Conservation (phyloP, 805 yeast species). For the Scheffersomyces lignosus region DNA sequence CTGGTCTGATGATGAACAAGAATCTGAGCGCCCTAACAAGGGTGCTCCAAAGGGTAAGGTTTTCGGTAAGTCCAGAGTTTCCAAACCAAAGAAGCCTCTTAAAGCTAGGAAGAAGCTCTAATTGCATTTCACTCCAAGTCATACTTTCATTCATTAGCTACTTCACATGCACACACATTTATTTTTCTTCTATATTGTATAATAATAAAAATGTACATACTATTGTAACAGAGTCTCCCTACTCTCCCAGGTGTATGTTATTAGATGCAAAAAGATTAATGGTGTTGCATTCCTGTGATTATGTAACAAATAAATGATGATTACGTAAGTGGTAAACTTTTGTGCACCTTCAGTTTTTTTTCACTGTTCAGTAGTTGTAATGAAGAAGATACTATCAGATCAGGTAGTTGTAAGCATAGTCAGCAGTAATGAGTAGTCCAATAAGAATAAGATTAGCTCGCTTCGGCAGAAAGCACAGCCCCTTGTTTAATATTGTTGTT, state of each 20-base stretch:
- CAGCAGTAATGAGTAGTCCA: constrained; percentile 65
- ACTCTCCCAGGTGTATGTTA: too few species aligned
- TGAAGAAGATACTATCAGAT: too few species aligned
- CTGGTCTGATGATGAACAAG: constrained; percentile 42
- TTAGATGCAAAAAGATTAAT: too few species aligned
- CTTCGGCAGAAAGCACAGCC: constrained; percentile 86
- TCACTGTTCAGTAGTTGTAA: too few species aligned
- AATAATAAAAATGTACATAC: constrained; percentile 1
- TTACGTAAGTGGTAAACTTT: too few species aligned
- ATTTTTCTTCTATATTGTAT: constrained; percentile 3
- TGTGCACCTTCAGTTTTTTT: too few species aligned
- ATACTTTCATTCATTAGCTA: too few species aligned
- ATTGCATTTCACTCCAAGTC: too few species aligned
- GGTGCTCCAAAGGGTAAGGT: constrained; percentile 10
- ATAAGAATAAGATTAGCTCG: constrained; percentile 89
- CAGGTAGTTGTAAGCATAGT: too few species aligned
- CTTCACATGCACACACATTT: too few species aligned
- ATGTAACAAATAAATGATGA: too few species aligned
- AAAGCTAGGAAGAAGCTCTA: constrained; percentile 62
- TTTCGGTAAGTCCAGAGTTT: constrained; percentile 22
- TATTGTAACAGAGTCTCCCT: background rate
- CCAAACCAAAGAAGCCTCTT: constrained; percentile 49
- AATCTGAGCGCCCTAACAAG: constrained; percentile 1
- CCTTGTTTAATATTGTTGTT: constrained; percentile 90
- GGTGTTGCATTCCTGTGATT: too few species aligned